A percentile compares a stretch with the other conserved stretches of the same genome.
Evolutionary conservation across 805 yeast genomes (phyloP).

Genomic region (Yarrowia keelungensis): DNA sequence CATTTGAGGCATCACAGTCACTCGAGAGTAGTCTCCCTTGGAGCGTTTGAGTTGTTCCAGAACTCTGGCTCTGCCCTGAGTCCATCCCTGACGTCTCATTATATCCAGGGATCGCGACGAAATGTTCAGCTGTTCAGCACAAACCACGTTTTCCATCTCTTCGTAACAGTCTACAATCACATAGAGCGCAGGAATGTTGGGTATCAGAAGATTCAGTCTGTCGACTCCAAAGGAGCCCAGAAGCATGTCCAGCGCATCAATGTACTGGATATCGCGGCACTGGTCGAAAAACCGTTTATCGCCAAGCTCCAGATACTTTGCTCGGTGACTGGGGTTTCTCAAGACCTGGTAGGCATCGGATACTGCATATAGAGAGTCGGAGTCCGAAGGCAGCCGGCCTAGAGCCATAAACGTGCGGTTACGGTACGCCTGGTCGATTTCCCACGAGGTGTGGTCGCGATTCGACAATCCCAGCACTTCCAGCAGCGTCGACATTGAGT

Average conservation of each 20-base stretch:
- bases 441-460: background rate
- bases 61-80: background rate
- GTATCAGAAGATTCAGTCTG: background rate
- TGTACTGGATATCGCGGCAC: conserved; percentile 9
- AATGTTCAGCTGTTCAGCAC: background rate
- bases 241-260: conserved; percentile 20
- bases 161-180: background rate
- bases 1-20: conserved; percentile 1
- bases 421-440: conserved; percentile 31
- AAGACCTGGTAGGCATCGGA: conserved; percentile 23
- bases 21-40: conserved; percentile 14
- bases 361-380: conserved; percentile 16
- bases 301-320: conserved; percentile 26
- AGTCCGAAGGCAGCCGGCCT: background rate
- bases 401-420: background rate
- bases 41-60: background rate
- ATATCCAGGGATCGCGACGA: background rate
- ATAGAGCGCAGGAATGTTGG: conserved; percentile 6
- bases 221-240: conserved; percentile 20
- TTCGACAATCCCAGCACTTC: conserved; percentile 1
- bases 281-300: conserved; percentile 26
- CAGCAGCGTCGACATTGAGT: conserved; percentile 13
- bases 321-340: conserved; percentile 30
- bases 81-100: conserved; percentile 12
- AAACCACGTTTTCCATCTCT: background rate